phyloP scores from a whole-genome alignment of 306 rosid species.

The Morella rubra region DNA sequence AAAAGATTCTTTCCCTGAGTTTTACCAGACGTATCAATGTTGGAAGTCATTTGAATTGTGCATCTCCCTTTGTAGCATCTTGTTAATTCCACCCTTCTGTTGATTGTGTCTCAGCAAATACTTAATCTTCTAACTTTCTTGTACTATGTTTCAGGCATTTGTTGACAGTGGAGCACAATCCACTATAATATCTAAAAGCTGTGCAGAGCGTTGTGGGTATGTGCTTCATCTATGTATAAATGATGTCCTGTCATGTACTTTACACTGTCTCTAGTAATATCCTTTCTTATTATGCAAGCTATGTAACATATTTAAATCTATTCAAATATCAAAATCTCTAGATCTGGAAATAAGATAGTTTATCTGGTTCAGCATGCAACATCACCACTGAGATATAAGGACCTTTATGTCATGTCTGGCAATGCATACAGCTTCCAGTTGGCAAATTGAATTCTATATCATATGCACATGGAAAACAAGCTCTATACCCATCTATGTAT shows the following conservation, averaged over 20 bases:
- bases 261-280: background rate
- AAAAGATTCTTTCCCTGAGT: background rate
- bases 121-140: constrained; percentile 9
- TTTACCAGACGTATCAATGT: constrained; percentile 2
- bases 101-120: background rate
- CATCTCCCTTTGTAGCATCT: background rate
- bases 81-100: constrained; percentile 9
- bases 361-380: background rate
- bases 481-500: background rate
- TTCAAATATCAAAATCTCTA: constrained; percentile 1
- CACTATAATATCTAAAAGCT: constrained; percentile 92
- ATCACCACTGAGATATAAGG: background rate
- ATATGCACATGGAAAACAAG: background rate
- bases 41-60: constrained; percentile 3
- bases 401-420: background rate
- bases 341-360: constrained; percentile 13
- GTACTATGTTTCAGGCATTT: constrained; percentile 71
- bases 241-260: constrained; percentile 8
- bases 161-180: constrained; percentile 99
- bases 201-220: constrained; percentile 97
- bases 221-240: constrained; percentile 29
- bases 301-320: constrained; percentile 13
- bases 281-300: constrained; percentile 16
- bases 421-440: background rate
- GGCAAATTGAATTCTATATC: background rate